These are phyloP conservation scores for Fusarium paranaense DNA, from an alignment of 2,329 filamentous ascomycete genomes.

Conservation along the genomic window DNA sequence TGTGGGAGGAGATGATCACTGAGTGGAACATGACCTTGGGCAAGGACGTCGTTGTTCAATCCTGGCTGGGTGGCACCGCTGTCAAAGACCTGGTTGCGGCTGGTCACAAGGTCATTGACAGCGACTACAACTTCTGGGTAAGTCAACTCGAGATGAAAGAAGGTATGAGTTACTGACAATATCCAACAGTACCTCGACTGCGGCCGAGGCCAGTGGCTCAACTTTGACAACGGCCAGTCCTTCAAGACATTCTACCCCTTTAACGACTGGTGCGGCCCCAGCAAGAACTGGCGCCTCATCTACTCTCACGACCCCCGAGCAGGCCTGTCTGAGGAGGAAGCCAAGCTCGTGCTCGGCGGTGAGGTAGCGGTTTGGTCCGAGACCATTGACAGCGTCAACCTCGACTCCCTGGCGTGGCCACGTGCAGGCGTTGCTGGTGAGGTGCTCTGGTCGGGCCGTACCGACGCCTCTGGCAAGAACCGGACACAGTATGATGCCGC, in stretches of 20 bases:
- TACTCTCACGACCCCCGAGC: conserved; percentile 83
- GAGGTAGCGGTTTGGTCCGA: conserved; percentile 88
- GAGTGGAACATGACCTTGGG: conserved; percentile 82
- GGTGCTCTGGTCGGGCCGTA: conserved; percentile 81
- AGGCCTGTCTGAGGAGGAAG: conserved; percentile 69
- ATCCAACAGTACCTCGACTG: conserved; percentile 79
- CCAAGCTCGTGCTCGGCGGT: conserved; percentile 80
- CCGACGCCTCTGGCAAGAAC: conserved; percentile 74
- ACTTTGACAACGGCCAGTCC: conserved; percentile 70
- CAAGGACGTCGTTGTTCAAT: conserved; percentile 79
- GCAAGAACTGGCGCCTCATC: conserved; percentile 83
- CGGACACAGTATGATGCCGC: conserved; percentile 77
- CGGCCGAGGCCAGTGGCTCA: conserved; percentile 82
- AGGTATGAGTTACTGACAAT: conserved; percentile 30
- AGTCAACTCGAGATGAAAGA: conserved; percentile 42
- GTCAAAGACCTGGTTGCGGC: conserved; percentile 69
- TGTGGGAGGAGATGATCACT: conserved; percentile 89
- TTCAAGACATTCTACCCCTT: conserved; percentile 73
- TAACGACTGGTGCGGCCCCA: conserved; percentile 82
- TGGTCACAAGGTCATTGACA: conserved; percentile 79
- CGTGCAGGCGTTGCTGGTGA: conserved; percentile 79
- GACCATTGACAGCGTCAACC: conserved; percentile 78
- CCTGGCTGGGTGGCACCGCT: conserved; percentile 76
- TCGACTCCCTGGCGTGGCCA: conserved; percentile 85
- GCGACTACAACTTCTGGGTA: conserved; percentile 83